These are phyloP conservation scores for Theileria sp. DNA, from an alignment of 169 alveolate species.

Conservation along the genomic window DNA sequence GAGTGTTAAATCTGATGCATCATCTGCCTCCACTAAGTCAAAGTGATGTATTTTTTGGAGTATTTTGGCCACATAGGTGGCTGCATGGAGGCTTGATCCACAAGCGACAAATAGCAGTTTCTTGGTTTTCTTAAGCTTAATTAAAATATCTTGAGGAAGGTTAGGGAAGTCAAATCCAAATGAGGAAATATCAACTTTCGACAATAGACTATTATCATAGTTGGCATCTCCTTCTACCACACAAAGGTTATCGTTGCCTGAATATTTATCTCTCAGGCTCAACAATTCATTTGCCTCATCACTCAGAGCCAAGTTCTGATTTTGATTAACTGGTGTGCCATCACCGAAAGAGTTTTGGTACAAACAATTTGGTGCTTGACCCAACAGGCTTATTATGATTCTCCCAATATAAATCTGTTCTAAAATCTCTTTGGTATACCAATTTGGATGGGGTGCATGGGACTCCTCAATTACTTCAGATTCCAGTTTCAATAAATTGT, in stretches of 20 bases:
- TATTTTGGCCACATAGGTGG: constrained; percentile 82
- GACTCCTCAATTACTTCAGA: constrained; percentile 72
- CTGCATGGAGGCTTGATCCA: constrained; percentile 91
- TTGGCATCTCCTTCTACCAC: constrained; percentile 10
- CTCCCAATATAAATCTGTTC: constrained; percentile 82
- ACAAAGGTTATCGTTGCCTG: neutral
- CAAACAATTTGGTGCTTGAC: constrained; percentile 69
- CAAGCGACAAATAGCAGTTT: constrained; percentile 88
- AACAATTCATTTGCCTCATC: neutral
- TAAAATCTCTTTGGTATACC: constrained; percentile 88
- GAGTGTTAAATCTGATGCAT: constrained; percentile 85
- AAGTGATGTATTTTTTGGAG: constrained; percentile 78
- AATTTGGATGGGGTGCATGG: constrained; percentile 86
- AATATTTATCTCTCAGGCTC: neutral
- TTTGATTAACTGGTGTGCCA: neutral
- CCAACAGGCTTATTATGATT: constrained; percentile 31
- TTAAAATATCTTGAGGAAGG: constrained; percentile 41
- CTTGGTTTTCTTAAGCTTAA: constrained; percentile 69
- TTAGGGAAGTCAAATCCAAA: constrained; percentile 40
- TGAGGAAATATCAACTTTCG: constrained; percentile 24
- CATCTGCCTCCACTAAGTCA: constrained; percentile 75
- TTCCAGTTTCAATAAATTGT: constrained; percentile 47
- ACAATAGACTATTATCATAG: constrained; percentile 26
- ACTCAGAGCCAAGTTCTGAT: neutral
- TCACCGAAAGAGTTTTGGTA: constrained; percentile 68